These are phyloP conservation scores for Backusella westeae DNA, from an alignment of 192 early-diverging fungal genomes.

Conservation along the genomic window DNA sequence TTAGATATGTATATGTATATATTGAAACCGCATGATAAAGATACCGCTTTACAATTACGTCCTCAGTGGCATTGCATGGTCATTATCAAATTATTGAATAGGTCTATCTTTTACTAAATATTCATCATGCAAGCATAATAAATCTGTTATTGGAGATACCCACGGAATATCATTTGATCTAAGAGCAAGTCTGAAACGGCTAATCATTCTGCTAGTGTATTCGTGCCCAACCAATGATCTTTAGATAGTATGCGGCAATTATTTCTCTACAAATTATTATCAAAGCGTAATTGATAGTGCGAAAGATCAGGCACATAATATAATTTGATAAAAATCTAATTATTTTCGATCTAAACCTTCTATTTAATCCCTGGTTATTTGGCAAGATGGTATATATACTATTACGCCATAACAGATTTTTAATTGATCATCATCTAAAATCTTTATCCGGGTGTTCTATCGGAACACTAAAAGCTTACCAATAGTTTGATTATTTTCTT, in stretches of 20 bases:
- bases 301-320: background rate
- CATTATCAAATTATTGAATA: background rate
- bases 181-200: background rate
- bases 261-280: background rate
- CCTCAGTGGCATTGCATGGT: too few relatives aligned
- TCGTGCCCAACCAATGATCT: background rate
- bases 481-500: background rate
- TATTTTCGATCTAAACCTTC: too few relatives aligned
- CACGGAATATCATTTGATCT: background rate
- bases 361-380: background rate
- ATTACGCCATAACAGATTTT: too few relatives aligned
- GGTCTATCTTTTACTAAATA: background rate
- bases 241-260: background rate
- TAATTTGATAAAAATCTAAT: background rate
- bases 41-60: too few relatives aligned
- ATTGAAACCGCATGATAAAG: too few relatives aligned
- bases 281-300: background rate
- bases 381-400: background rate
- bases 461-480: background rate
- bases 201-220: background rate
- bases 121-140: background rate
- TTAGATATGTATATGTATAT: too few relatives aligned
- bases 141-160: background rate
- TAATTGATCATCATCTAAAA: background rate
- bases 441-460: background rate